A percentile compares a stretch with the other conserved stretches of the same genome.
phyloP scores from a whole-genome alignment of 2,329 filamentous ascomycete species.

The Westerdykella aurantiaca region DNA sequence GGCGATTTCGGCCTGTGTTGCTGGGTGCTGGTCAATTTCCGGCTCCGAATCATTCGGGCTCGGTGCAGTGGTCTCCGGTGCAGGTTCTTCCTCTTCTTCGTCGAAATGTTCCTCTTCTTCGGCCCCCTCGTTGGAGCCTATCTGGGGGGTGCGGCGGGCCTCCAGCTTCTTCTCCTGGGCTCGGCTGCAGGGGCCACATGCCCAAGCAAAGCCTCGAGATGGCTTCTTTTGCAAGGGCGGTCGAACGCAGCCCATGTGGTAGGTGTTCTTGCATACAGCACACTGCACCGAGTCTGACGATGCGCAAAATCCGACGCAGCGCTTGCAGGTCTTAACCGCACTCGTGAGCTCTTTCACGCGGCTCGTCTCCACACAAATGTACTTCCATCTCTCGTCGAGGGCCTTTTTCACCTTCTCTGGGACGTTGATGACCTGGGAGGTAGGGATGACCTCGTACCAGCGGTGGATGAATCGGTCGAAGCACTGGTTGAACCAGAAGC shows the following conservation, averaged over 20 bases:
- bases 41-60: conserved; percentile 43
- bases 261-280: conserved; percentile 88
- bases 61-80: conserved; percentile 57
- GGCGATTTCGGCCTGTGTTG: conserved; percentile 81
- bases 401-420: conserved; percentile 93
- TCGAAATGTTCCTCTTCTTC: conserved; percentile 61
- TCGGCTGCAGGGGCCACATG: conserved; percentile 89
- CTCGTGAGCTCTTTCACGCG: conserved; percentile 93
- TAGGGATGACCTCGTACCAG: conserved; percentile 94
- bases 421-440: conserved; percentile 88
- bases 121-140: conserved; percentile 50
- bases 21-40: conserved; percentile 54
- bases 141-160: conserved; percentile 75
- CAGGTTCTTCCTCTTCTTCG: conserved; percentile 64
- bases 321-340: conserved; percentile 92
- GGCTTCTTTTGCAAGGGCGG: conserved; percentile 92
- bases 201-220: conserved; percentile 95
- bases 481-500: conserved; percentile 95
- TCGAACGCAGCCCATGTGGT: conserved; percentile 97
- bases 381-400: conserved; percentile 93
- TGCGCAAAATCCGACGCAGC: conserved; percentile 85
- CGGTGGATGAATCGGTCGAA: conserved; percentile 98
- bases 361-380: conserved; percentile 87
- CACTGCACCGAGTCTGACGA: conserved; percentile 96
- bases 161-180: conserved; percentile 92